These are phyloP conservation scores for Colletotrichum eleusines DNA, from an alignment of 2,329 filamentous ascomycete species.

Conservation along the genomic window DNA sequence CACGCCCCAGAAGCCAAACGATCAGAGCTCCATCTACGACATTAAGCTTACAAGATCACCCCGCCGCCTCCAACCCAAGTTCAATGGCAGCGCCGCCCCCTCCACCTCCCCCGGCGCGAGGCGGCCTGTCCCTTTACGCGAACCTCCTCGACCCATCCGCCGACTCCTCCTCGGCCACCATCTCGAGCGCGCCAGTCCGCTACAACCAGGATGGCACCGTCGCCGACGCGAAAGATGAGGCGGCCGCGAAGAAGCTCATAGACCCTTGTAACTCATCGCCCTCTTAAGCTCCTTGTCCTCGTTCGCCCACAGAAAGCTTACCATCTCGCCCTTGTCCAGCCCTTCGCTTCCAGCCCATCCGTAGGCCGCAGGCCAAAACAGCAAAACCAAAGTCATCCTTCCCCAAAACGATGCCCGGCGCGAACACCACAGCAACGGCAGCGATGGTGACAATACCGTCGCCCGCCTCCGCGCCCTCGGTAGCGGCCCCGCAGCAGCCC, in stretches of 20 bases:
- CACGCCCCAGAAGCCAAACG: neutral
- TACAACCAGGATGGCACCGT: constrained; percentile 70
- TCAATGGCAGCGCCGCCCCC: constrained; percentile 50
- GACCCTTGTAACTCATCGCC: constrained; percentile 52
- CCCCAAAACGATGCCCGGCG: constrained; percentile 56
- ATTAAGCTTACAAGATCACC: neutral
- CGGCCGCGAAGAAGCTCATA: constrained; percentile 70
- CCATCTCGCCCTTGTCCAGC: constrained; percentile 55
- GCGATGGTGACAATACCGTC: constrained; percentile 48
- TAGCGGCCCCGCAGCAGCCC: constrained; percentile 51
- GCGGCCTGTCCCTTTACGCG: constrained; percentile 82
- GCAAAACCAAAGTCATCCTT: constrained; percentile 72
- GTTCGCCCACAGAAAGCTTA: constrained; percentile 47
- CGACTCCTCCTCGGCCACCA: constrained; percentile 66
- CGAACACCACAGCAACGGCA: constrained; percentile 49
- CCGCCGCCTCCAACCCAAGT: neutral
- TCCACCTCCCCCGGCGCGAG: constrained; percentile 57
- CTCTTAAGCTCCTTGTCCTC: constrained; percentile 16
- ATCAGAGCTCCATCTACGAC: neutral
- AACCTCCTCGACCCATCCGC: constrained; percentile 77
- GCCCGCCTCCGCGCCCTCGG: constrained; percentile 53
- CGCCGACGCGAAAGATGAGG: constrained; percentile 60
- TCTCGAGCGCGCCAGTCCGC: constrained; percentile 80
- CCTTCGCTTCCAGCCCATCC: constrained; percentile 88
- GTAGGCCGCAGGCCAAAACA: constrained; percentile 75